These are phyloP conservation scores for Metschnikowia dekortorum DNA, from an alignment of 805 yeast genomes.

Conservation along the genomic window DNA sequence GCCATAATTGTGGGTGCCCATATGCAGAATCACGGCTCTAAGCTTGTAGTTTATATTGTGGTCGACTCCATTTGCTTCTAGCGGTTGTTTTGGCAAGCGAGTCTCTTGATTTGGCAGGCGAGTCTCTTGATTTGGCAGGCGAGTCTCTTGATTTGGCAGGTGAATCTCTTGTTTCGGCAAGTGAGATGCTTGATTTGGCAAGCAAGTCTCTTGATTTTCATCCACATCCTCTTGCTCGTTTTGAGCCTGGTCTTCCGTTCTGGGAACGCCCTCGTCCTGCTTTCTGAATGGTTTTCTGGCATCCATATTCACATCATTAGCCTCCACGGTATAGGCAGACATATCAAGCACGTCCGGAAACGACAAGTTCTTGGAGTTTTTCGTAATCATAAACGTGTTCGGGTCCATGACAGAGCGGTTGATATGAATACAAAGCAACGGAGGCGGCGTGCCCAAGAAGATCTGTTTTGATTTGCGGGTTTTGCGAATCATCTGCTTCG, in stretches of 20 bases:
- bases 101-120: no score
- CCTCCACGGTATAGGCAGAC: conserved; percentile 64
- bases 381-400: conserved; percentile 72
- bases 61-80: no score
- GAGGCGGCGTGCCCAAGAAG: conserved; percentile 75
- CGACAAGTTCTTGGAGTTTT: conserved; percentile 76
- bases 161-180: no score
- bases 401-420: conserved; percentile 93
- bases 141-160: no score
- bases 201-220: conserved; percentile 7
- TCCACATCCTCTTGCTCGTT: background rate
- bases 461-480: conserved; percentile 83
- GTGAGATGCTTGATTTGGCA: background rate
- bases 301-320: conserved; percentile 68
- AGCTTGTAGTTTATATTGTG: conserved; percentile 48
- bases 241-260: background rate
- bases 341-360: conserved; percentile 71
- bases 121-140: no score
- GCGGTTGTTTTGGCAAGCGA: no score
- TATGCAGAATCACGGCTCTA: conserved; percentile 86
- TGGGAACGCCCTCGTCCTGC: conserved; percentile 36
- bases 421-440: conserved; percentile 77
- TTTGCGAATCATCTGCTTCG: conserved; percentile 68
- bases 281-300: conserved; percentile 73
- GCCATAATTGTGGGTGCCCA: conserved; percentile 96